Evolutionary conservation across 2,329 filamentous ascomycete species (phyloP).

Genomic region (Chrysosporium queenslandicum): DNA sequence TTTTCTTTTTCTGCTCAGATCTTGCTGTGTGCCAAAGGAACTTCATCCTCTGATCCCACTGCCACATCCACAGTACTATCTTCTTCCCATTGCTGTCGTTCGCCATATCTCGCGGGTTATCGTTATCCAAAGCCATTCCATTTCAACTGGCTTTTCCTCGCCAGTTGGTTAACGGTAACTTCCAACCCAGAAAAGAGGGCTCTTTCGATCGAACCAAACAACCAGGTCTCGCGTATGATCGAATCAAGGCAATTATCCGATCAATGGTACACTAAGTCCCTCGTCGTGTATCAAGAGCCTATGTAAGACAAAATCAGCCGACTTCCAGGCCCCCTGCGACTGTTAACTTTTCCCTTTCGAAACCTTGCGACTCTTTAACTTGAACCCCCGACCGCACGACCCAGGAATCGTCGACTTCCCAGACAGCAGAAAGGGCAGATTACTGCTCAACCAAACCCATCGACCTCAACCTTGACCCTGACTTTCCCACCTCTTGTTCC

Average conservation of each 20-base stretch:
- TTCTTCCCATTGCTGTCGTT: too few species aligned
- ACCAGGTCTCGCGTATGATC: background rate
- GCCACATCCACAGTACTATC: too few species aligned
- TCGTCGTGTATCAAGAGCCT: slow-evolving; percentile 8
- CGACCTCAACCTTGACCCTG: slow-evolving; percentile 5
- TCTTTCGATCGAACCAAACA: slow-evolving; percentile 1
- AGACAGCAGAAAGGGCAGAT: background rate
- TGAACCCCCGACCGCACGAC: slow-evolving; percentile 1
- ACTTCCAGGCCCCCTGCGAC: background rate
- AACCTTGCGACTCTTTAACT: slow-evolving; percentile 9
- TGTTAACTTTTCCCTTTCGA: slow-evolving; percentile 5
- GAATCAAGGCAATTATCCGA: slow-evolving; percentile 3
- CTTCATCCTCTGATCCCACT: too few species aligned
- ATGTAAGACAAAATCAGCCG: slow-evolving; percentile 2
- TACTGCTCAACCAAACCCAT: background rate
- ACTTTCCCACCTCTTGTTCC: background rate
- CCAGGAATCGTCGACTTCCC: background rate
- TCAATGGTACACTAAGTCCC: slow-evolving; percentile 8
- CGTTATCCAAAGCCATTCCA: too few species aligned
- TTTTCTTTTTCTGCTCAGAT: background rate
- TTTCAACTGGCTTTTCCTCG: background rate
- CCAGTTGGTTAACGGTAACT: slow-evolving; percentile 1
- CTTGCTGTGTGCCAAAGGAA: background rate
- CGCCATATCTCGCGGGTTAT: too few species aligned
- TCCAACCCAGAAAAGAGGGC: background rate